A percentile compares a stretch with the other conserved stretches of the same genome.
These are phyloP conservation scores for Dentiscutata heterogama DNA, from an alignment of 371 early-diverging fungal genomes.

Conservation along the genomic window DNA sequence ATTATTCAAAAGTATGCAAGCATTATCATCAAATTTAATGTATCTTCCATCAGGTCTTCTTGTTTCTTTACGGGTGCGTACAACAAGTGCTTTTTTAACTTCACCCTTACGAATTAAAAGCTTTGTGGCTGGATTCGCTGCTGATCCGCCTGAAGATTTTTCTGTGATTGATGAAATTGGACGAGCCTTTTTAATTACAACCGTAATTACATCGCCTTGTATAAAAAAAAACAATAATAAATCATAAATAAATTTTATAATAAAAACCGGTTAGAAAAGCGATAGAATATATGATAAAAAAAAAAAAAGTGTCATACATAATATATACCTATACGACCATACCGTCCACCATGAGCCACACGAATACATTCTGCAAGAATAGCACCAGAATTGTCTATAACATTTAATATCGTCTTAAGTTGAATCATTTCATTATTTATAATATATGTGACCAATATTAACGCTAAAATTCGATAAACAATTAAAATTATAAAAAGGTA, in stretches of 20 bases:
- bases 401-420: conserved; percentile 84
- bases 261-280: background rate
- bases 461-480: too few relatives aligned
- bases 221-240: conserved; percentile 6
- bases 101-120: conserved; percentile 91
- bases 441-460: too few relatives aligned
- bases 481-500: too few relatives aligned
- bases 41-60: conserved; percentile 93
- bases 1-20: conserved; percentile 94
- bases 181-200: conserved; percentile 94
- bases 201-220: conserved; percentile 96
- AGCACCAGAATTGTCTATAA: conserved; percentile 97
- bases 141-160: conserved; percentile 61
- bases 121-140: conserved; percentile 65
- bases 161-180: conserved; percentile 70
- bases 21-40: conserved; percentile 97
- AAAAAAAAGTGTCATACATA: too few relatives aligned
- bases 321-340: conserved; percentile 81
- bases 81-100: conserved; percentile 93
- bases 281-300: background rate
- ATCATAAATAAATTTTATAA: background rate
- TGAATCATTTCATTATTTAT: conserved; percentile 72
- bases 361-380: conserved; percentile 96
- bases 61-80: conserved; percentile 92
- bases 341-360: conserved; percentile 87